Base-by-base conservation (phyloP, 2,329 filamentous ascomycete species). In the Verticillium albo-atrum region DNA sequence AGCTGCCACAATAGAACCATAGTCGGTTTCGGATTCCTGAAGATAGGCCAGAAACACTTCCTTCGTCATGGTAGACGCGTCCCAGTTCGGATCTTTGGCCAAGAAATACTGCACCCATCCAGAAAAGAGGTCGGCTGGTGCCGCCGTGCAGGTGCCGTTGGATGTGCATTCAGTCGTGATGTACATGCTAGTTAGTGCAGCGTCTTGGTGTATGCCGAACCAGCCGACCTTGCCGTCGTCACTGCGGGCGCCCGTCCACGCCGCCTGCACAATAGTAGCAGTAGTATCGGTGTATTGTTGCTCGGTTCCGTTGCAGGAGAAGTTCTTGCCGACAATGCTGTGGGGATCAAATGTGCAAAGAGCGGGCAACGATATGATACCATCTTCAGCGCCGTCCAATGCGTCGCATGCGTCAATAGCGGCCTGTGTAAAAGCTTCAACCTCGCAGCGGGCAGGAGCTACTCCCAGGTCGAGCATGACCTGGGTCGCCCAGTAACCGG, bases 381-480 rank as follows among this genome's bases (percentile, higher is more conserved):
- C 71, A 62, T 83, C 80, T 4, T 70, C 66, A 3, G 81, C 66
- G 5, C 80, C 79, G 63, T 83, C 80, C 32, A 75, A 73, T 4
- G 63, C 63, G 62, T 84, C 81, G 62, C 82, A 84, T 6, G 57
- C 27, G 1, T 68, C 64, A 5, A 59, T 60, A 0, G 67, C 72
- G 69, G 73, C 74, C 3, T 68, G 69, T 0, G 69, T 70, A 17
- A 72, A 60, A 68, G 79, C 62, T 64, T 78, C 77, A 42, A 65
- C 14, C 42, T 62, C 60, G 6, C 61, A 63, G 0, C 50, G 15
- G 1, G n/a, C 14, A 10, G 61, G 60, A 1, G 57, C 61, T 3
- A 54, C 25, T 4, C 58, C 60, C 6, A 54, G 12, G n/a, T 34
- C 28, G 20, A 60, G 50, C 54, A 59, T 58, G 7, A 55, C 28